phyloP scores from a whole-genome alignment of 208 protist genomes.

The Trypanosoma cruzi region DNA sequence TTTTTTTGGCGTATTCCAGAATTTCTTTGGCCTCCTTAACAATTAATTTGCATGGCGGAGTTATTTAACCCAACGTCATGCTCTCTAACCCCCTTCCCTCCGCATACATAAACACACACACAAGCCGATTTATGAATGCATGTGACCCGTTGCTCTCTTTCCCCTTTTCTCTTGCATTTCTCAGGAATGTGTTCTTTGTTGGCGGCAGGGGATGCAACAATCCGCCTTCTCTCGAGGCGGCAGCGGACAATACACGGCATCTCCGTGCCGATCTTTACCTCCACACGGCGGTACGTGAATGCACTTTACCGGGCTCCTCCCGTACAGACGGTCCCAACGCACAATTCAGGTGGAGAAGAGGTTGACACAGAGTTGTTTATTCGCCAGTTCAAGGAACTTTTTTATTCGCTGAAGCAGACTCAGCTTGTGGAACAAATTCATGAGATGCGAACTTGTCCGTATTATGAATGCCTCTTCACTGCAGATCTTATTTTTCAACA shows the following conservation, averaged over 20 bases:
- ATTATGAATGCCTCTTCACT: conserved; percentile 83
- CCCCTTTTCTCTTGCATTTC: conserved; percentile 16
- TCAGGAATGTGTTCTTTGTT: conserved; percentile 23
- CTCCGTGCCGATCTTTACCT: conserved; percentile 12
- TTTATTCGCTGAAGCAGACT: conserved; percentile 59
- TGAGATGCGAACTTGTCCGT: conserved; percentile 83
- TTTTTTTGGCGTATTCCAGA: too few relatives aligned
- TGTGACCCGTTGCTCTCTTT: not conserved
- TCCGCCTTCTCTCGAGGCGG: too few relatives aligned
- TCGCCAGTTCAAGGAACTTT: conserved; percentile 63
- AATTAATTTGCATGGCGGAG: too few relatives aligned
- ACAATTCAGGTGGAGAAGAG: conserved; percentile 66
- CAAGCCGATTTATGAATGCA: too few relatives aligned
- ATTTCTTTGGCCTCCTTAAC: too few relatives aligned
- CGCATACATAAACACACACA: too few relatives aligned
- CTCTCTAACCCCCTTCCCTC: too few relatives aligned
- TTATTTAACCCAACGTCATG: too few relatives aligned
- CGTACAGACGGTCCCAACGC: conserved; percentile 66
- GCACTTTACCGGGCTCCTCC: conserved; percentile 76
- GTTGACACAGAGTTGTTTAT: conserved; percentile 77
- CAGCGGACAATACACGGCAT: too few relatives aligned
- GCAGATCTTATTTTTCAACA: conserved; percentile 84
- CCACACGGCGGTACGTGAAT: conserved; percentile 65
- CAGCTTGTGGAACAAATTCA: conserved; percentile 77
- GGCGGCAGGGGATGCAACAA: too few relatives aligned